These are phyloP conservation scores for Kwoniella shivajii DNA, from an alignment of 1,284 basidiomycete genomes.

Conservation along the genomic window DNA sequence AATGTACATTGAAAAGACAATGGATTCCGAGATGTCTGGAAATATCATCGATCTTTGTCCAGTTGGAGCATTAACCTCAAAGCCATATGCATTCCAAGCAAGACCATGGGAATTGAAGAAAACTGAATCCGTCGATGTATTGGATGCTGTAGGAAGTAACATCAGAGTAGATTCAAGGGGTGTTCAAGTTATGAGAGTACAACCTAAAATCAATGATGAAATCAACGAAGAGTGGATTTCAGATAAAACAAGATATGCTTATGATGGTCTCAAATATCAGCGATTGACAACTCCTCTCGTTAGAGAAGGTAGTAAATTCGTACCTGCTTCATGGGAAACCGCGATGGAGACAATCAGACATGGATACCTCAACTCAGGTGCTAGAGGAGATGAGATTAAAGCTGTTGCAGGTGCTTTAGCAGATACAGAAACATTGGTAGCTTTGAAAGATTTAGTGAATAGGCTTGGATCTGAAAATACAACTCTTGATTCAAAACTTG, in stretches of 20 bases:
- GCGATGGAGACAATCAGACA: constrained; percentile 78
- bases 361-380: constrained; percentile 78
- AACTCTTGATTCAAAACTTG: constrained; percentile 73
- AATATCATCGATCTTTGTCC: constrained; percentile 95
- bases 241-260: constrained; percentile 97
- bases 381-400: constrained; percentile 93
- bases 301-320: constrained; percentile 89
- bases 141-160: constrained; percentile 97
- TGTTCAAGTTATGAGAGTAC: constrained; percentile 94
- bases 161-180: constrained; percentile 96
- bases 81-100: constrained; percentile 96
- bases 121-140: constrained; percentile 95
- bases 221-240: constrained; percentile 99
- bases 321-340: constrained; percentile 89
- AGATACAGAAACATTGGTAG: constrained; percentile 91
- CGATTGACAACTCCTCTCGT: constrained; percentile 90
- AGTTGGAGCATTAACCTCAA: constrained; percentile 96
- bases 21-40: constrained; percentile 96
- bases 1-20: constrained; percentile 95
- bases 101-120: constrained; percentile 99
- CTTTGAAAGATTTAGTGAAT: constrained; percentile 92
- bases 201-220: constrained; percentile 94
- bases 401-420: constrained; percentile 90
- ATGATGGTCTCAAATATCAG: constrained; percentile 95
- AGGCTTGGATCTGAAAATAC: constrained; percentile 95